phyloP scores from a whole-genome alignment of 2,329 filamentous ascomycete genomes.

The Tolypocladium tundrense region DNA sequence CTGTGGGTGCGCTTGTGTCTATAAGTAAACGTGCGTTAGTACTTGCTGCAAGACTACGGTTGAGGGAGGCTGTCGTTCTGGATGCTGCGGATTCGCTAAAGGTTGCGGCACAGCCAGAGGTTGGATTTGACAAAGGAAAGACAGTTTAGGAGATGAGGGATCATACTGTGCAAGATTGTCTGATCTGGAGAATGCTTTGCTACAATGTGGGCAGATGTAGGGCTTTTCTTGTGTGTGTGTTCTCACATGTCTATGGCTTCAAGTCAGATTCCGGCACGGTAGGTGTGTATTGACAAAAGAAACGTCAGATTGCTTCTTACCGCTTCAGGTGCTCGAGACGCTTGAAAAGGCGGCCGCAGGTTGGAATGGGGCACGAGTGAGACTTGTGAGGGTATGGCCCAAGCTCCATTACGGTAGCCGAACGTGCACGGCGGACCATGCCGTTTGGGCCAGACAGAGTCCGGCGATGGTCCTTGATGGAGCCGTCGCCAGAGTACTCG shows the following conservation, averaged over 20 bases:
- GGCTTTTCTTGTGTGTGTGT: slow-evolving; percentile 99
- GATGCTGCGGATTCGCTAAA: not conserved
- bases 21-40: slow-evolving; percentile 8
- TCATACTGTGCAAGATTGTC: slow-evolving; percentile 97
- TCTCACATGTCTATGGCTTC: slow-evolving; percentile 72
- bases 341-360: slow-evolving; percentile 96
- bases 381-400: slow-evolving; percentile 96
- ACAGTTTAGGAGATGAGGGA: slow-evolving; percentile 26
- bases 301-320: slow-evolving; percentile 51
- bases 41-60: not conserved
- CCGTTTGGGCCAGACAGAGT: slow-evolving; percentile 61
- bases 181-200: slow-evolving; percentile 96
- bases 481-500: slow-evolving; percentile 46
- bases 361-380: slow-evolving; percentile 97
- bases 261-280: slow-evolving; percentile 11
- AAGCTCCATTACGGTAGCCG: slow-evolving; percentile 92
- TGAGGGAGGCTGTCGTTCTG: not conserved
- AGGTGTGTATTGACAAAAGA: slow-evolving; percentile 13
- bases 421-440: slow-evolving; percentile 80
- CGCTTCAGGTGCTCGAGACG: slow-evolving; percentile 97
- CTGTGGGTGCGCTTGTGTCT: slow-evolving; percentile 77
- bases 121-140: slow-evolving; percentile 14
- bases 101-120: not conserved
- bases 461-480: slow-evolving; percentile 43
- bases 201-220: slow-evolving; percentile 95